Evolutionary conservation across 2,329 filamentous ascomycete species (phyloP).

Genomic region (Harringtonia lauricola): DNA sequence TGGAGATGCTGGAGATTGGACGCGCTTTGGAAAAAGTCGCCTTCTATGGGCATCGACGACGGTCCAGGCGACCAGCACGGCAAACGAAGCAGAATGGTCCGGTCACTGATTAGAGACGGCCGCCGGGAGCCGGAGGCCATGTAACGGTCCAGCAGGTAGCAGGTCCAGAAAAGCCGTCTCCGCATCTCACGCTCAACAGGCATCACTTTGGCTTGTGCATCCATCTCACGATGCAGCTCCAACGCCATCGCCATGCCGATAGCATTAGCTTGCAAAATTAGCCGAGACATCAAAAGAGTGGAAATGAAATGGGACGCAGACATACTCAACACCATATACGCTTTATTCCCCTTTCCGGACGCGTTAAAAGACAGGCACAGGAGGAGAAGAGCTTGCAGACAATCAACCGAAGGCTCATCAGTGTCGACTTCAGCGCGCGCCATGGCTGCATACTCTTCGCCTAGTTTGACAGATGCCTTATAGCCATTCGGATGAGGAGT

Average conservation of each 20-base stretch:
- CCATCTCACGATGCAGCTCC: constrained; percentile 68
- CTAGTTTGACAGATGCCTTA: constrained; percentile 54
- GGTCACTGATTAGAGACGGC: constrained; percentile 69
- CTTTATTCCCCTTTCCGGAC: constrained; percentile 69
- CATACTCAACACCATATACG: constrained; percentile 75
- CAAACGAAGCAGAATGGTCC: constrained; percentile 62
- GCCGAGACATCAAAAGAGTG: constrained; percentile 6
- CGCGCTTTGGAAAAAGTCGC: constrained; percentile 69
- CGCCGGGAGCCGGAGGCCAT: constrained; percentile 70
- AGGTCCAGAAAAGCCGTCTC: constrained; percentile 78
- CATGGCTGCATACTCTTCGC: constrained; percentile 62
- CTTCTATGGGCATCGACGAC: constrained; percentile 53
- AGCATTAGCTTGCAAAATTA: constrained; percentile 49
- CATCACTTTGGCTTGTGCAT: constrained; percentile 48
- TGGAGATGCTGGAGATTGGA: constrained; percentile 68
- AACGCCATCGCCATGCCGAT: constrained; percentile 77
- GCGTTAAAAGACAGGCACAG: constrained; percentile 68
- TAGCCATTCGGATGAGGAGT: constrained; percentile 56
- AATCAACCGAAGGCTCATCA: constrained; percentile 72
- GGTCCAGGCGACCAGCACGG: constrained; percentile 62
- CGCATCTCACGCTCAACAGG: constrained; percentile 64
- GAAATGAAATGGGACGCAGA: background rate
- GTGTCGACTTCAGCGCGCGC: constrained; percentile 62
- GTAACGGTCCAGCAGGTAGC: constrained; percentile 80
- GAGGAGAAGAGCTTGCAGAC: constrained; percentile 63